Evolutionary conservation across 305 asterid genomes (phyloP).

Genomic region (Fraxinus ornus): DNA sequence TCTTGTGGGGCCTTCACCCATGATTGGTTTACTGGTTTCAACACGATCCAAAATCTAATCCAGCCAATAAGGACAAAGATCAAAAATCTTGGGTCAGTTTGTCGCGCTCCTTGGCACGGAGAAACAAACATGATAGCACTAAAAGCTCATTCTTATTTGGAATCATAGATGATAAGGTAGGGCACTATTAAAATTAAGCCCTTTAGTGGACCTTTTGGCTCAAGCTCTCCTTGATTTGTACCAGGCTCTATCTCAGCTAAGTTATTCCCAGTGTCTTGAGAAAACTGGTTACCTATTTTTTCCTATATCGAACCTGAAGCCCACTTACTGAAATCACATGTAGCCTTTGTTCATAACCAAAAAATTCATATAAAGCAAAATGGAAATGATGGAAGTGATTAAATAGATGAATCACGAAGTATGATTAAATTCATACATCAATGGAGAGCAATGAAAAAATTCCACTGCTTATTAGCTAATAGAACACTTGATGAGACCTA

Average conservation of each 20-base stretch:
- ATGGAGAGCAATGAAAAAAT: not conserved
- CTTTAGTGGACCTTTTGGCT: not conserved
- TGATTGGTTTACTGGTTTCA: too few species aligned
- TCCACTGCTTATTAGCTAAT: not conserved
- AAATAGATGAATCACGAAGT: not conserved
- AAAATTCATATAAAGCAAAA: not conserved
- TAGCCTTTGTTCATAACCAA: not conserved
- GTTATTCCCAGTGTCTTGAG: not conserved
- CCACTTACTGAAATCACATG: not conserved
- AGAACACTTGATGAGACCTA: not conserved
- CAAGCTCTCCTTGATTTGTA: not conserved
- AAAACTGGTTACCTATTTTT: not conserved
- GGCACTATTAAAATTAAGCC: not conserved
- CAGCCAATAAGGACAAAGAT: not conserved
- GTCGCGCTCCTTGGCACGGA: too few species aligned
- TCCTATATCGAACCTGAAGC: not conserved
- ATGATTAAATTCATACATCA: not conserved
- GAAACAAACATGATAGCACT: not conserved
- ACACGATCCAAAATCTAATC: not conserved
- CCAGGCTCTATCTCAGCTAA: not conserved
- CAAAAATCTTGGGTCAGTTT: not conserved
- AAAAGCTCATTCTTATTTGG: not conserved
- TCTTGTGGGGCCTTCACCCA: too few species aligned
- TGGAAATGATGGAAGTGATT: not conserved
- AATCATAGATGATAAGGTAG: not conserved